These are phyloP conservation scores for Triglochin maritima DNA, from an alignment of 106 monocot species.

Conservation along the genomic window DNA sequence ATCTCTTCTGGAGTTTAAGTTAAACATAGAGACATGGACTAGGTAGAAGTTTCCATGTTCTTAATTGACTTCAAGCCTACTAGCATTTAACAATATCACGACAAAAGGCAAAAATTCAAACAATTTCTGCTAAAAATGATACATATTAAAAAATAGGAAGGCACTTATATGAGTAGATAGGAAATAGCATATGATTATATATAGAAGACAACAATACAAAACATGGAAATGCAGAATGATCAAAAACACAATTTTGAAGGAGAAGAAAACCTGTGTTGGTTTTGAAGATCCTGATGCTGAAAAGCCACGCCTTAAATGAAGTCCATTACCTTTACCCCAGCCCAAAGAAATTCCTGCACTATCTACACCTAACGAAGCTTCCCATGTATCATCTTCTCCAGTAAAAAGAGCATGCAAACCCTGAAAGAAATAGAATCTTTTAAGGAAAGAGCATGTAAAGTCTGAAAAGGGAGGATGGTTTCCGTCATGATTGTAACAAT, in stretches of 20 bases:
- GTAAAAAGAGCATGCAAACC: slow-evolving; percentile 97
- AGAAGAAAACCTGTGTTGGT: slow-evolving; percentile 63
- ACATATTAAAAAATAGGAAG: too few species aligned
- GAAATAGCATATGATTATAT: not conserved
- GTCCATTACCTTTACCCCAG: slow-evolving; percentile 32
- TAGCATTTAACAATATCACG: too few species aligned
- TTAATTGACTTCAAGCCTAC: too few species aligned
- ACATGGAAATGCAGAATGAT: not conserved
- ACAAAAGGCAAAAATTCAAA: too few species aligned
- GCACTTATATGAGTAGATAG: too few species aligned
- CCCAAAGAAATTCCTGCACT: slow-evolving; percentile 36
- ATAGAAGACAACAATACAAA: not conserved
- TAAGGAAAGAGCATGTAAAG: slow-evolving; percentile 69
- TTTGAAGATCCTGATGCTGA: slow-evolving; percentile 51
- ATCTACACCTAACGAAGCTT: slow-evolving; percentile 64
- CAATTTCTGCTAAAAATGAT: too few species aligned
- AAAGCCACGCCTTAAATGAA: slow-evolving; percentile 86
- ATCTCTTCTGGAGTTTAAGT: too few species aligned
- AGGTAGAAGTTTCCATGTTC: too few species aligned
- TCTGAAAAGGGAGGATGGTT: slow-evolving; percentile 27
- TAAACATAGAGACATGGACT: too few species aligned
- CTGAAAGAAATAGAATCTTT: slow-evolving; percentile 13
- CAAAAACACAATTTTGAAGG: not conserved
- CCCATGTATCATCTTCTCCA: slow-evolving; percentile 97
- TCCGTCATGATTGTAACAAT: slow-evolving; percentile 6